Conservation (phyloP, 768 basidiomycete genomes). For the Chalciporus piperatus region DNA sequence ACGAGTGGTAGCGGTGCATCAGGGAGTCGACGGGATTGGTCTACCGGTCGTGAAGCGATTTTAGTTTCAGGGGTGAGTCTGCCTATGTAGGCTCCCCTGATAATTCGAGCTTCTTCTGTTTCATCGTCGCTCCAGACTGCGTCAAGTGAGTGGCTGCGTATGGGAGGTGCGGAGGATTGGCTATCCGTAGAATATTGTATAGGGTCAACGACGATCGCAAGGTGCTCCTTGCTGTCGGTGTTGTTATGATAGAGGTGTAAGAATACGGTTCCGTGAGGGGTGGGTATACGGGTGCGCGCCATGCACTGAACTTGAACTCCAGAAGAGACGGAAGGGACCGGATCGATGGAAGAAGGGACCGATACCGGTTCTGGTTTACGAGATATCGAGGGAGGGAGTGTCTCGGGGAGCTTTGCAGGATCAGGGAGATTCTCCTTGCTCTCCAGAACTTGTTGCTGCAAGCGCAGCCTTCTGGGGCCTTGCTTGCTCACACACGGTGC, state of each 20-base stretch:
- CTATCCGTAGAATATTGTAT: slow-evolving; percentile 66
- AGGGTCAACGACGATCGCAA: slow-evolving; percentile 92
- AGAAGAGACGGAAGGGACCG: slow-evolving; percentile 1
- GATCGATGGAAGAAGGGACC: slow-evolving; percentile 24
- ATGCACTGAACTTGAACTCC: slow-evolving; percentile 80
- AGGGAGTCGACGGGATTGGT: slow-evolving; percentile 7
- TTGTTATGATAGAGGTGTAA: slow-evolving; percentile 95
- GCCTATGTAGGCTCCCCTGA: slow-evolving; percentile 91
- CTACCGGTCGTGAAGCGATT: slow-evolving; percentile 38
- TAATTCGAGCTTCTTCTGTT: slow-evolving; percentile 91
- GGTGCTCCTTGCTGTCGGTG: slow-evolving; percentile 89
- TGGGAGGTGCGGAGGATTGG: slow-evolving; percentile 45
- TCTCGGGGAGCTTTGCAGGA: slow-evolving; percentile 38
- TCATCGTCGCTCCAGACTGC: slow-evolving; percentile 80
- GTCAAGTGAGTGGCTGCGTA: slow-evolving; percentile 81
- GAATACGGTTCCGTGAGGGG: slow-evolving; percentile 90
- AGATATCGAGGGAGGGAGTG: slow-evolving; percentile 29
- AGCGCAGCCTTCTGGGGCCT: slow-evolving; percentile 64
- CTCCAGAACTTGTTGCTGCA: slow-evolving; percentile 35
- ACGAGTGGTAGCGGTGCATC: slow-evolving; percentile 75
- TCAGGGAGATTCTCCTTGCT: slow-evolving; percentile 40
- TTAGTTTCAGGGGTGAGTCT: slow-evolving; percentile 60
- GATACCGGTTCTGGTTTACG: slow-evolving; percentile 41
- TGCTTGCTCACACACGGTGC: slow-evolving; percentile 71
- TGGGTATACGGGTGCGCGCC: slow-evolving; percentile 96